Evolutionary conservation across 768 basidiomycete species (phyloP), one percentile per base, ranked within the genome.

Genomic region (Mrakia gelida): DNA sequence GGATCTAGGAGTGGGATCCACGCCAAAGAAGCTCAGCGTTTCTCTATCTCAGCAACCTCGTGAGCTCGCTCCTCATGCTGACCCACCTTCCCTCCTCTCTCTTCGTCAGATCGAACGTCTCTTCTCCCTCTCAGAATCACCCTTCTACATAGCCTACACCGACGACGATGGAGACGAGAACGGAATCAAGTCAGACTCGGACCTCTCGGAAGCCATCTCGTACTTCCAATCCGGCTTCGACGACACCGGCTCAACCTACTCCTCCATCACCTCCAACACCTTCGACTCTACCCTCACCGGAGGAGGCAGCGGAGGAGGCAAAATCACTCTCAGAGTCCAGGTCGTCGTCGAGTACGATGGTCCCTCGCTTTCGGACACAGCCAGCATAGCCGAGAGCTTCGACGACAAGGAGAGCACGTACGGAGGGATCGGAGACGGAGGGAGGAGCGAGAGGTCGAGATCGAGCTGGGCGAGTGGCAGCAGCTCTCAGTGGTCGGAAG

Each of bases 331-430:
- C 23, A 87, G 89, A 13, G 89, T 97, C 52, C 87, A 90, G 65
- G 90, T 98, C 61, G 86, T 87, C 13, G 90, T 95, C 79, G 94
- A 95, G 79, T 95, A 94, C 81, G 95, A 97, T 83, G 93, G 93
- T 0, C 93, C 92, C 21, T 92, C 91, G 84, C 87, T 97, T 77
- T 94, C 93, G 13, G 95, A 97, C 80, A 92, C 94, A 2, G 90
- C 89, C 15, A 95, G 93, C 13, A 85, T 95, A 26, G 89, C 88
- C 30, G 78, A 79, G 71, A 73, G 71, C 45, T 71, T 79, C 21
- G 67, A 70, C 38, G 78, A 79, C 56, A 38, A 45, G 30, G 75
- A 68, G 49, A 76, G 74, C 49, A 71, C 61, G 21, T 65, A 68
- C 54, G 74, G 62, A 59, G 59, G 45, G 41, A 45, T 30, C 30